Conservation (phyloP, 306 rosid species). For the Castanospermum australe region DNA sequence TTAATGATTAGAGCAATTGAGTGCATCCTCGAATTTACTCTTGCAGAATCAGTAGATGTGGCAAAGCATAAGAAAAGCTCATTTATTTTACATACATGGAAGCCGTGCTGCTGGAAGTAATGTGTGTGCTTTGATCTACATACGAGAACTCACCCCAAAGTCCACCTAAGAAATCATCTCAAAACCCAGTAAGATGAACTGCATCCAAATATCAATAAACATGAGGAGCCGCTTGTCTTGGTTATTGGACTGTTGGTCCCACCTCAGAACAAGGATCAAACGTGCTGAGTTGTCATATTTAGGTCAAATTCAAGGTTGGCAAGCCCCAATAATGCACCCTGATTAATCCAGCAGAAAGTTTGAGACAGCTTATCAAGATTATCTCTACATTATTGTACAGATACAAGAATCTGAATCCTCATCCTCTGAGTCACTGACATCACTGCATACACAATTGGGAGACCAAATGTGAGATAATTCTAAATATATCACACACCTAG, state of each 20-base stretch:
- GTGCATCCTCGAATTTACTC: constrained; percentile 20
- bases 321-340: constrained; percentile 28
- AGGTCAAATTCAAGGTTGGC: constrained; percentile 30
- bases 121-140: constrained; percentile 22
- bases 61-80: constrained; percentile 27
- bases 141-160: constrained; percentile 26
- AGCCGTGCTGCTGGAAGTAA: constrained; percentile 26
- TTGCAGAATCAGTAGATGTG: constrained; percentile 22
- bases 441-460: constrained; percentile 61
- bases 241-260: constrained; percentile 36
- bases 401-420: constrained; percentile 78
- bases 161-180: constrained; percentile 34
- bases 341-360: constrained; percentile 43
- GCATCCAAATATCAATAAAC: constrained; percentile 34
- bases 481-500: neutral
- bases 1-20: constrained; percentile 10
- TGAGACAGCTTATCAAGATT: constrained; percentile 36
- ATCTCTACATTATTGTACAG: constrained; percentile 72
- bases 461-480: constrained; percentile 17
- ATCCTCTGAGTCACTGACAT: constrained; percentile 74
- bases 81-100: constrained; percentile 25
- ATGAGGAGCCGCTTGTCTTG: constrained; percentile 23
- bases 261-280: constrained; percentile 28
- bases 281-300: constrained; percentile 18
- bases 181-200: constrained; percentile 33